Percentiles rank a stretch among this genome's conserved stretches.
phyloP scores from a whole-genome alignment of 2,329 filamentous ascomycete species.

The Ophiostoma sp. region DNA sequence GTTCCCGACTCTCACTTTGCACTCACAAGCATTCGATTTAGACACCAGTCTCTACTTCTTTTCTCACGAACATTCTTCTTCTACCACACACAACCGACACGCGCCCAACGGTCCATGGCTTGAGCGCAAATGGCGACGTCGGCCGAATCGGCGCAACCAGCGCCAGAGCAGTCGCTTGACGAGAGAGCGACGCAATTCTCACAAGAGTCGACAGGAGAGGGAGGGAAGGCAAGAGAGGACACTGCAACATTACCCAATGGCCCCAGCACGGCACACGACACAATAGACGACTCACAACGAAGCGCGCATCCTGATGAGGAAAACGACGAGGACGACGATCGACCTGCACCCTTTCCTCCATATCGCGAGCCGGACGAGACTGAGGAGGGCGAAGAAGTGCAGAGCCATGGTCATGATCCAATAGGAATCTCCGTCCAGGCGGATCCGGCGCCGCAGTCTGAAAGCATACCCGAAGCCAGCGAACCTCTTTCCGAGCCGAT shows the following conservation, averaged over 20 bases:
- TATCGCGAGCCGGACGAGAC: constrained; percentile 22
- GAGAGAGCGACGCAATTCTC: not conserved
- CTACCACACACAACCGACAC: not conserved
- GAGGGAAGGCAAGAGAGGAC: no score
- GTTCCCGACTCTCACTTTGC: not conserved
- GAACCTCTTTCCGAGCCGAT: not conserved
- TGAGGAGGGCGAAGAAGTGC: not conserved
- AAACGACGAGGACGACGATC: constrained; percentile 10
- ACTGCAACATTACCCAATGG: constrained; percentile 2
- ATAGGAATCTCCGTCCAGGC: not conserved
- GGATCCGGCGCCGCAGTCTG: not conserved
- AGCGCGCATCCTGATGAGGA: not conserved
- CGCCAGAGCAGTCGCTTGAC: not conserved
- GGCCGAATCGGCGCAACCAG: not conserved
- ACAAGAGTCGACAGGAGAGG: not conserved
- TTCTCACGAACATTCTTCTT: not conserved
- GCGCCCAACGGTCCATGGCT: constrained; percentile 6
- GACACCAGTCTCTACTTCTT: not conserved
- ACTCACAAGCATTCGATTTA: not conserved
- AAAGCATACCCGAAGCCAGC: not conserved
- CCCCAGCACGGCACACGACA: not conserved
- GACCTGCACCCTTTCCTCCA: constrained; percentile 19
- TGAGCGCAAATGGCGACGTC: constrained; percentile 21
- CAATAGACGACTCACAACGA: not conserved
- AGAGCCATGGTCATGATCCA: not conserved